Base-by-base conservation (phyloP, 78 protist species). In the Speleostelium caveatum region DNA sequence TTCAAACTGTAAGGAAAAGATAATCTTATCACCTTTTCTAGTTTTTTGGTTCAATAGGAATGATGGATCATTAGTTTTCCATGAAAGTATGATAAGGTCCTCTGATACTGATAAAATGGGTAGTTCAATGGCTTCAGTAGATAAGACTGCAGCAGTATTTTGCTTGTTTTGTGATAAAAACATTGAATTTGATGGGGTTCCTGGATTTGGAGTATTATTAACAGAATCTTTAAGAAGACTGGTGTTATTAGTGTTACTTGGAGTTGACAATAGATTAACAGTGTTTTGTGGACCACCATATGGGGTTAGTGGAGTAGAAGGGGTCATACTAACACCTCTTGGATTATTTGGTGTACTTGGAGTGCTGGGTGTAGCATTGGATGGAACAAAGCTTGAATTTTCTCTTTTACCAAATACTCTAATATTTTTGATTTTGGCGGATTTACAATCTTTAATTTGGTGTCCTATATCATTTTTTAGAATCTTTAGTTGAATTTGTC, bases 301-400 rank as follows among this genome's bases (percentile, higher is more conserved):
- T 67, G 91, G 91, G 38, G 91, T 83, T 56, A 69, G 53, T 35
- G 91, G 91, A 39, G 91, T 83, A 1, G 66, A 38, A 35, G 89
- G 89, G 2, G 77, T 68, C 12, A 66, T 38, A 66, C 53, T 42
- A n/a, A 41, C 60, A 0, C 24, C 10, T 72, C 78, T 67, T 22
- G 75, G 71, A n/a, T 59, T 69, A 38, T 51, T n/a, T 41, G 91
- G 91, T 19, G 91, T 83, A 28, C 42, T 55, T 59, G 91, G 91
- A 21, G 91, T 83, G 35, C n/a, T 41, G 16, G 91, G 72, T 5
- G 77, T 60, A 33, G 53, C 65, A 3, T 14, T 10, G 26, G 69
- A 45, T 41, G 86, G 86, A 45, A 45, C 53, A 45, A 45, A 45
- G 6, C 53, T 10, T 14, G 53, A 45, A 45, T 45, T 51, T 24